Conservation (phyloP, 768 basidiomycete species). For the Tricholoma sp. region DNA sequence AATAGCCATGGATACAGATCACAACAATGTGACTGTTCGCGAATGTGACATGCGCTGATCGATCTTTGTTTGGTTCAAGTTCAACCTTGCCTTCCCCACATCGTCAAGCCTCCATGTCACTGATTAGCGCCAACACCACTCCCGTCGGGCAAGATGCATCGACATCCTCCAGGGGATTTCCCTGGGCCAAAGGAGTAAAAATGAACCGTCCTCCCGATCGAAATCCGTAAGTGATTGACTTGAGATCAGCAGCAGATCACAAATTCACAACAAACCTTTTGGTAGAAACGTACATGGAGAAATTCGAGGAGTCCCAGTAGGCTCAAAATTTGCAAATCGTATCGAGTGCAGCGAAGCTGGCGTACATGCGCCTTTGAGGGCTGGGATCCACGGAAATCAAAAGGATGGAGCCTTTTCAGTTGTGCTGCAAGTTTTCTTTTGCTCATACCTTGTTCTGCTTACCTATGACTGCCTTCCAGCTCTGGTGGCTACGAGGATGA, state of each 20-base stretch:
- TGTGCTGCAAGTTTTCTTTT: constrained; percentile 23
- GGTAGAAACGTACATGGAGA: constrained; percentile 24
- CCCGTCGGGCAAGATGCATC: not conserved
- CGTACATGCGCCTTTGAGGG: constrained; percentile 27
- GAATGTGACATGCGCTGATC: not conserved
- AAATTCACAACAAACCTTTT: no score
- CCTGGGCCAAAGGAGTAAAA: not conserved
- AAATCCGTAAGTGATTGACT: not conserved
- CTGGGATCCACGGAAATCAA: constrained; percentile 33
- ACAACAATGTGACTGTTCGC: not conserved
- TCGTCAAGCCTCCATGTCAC: no score
- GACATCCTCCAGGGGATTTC: not conserved
- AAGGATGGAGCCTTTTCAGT: constrained; percentile 33
- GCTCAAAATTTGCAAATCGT: constrained; percentile 18
- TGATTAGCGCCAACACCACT: not conserved
- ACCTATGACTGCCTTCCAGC: constrained; percentile 1
- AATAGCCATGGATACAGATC: not conserved
- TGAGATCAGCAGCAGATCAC: not conserved
- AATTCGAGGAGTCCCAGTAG: constrained; percentile 19
- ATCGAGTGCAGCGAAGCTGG: constrained; percentile 17
- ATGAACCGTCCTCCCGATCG: not conserved
- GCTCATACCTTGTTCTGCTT: not conserved
- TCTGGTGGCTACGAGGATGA: constrained; percentile 40
- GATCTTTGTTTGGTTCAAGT: no score
- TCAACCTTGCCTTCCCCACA: no score